Conservation (phyloP, 768 basidiomycete genomes). For the Tephrocybe sp. region DNA sequence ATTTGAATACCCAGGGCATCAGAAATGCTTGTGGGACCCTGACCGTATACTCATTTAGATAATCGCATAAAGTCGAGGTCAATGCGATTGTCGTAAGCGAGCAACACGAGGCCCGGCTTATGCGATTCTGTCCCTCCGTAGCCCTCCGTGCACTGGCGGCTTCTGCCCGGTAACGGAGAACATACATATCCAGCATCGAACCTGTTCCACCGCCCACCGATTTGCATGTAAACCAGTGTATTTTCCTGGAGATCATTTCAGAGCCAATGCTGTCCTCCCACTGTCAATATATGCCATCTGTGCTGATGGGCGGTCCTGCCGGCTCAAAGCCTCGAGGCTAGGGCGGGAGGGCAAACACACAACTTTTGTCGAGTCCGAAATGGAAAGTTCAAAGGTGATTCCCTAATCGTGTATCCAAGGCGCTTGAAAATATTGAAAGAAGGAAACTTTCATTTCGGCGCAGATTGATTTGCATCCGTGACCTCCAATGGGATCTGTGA, state of each 20-base stretch:
- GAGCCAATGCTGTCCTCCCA: background rate
- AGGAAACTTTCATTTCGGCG: slow-evolving; percentile 5
- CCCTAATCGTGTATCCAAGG: background rate
- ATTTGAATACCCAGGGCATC: slow-evolving; percentile 16
- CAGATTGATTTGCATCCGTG: slow-evolving; percentile 8
- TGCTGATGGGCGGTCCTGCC: slow-evolving; percentile 9
- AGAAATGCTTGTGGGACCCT: slow-evolving; percentile 22
- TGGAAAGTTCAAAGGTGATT: slow-evolving; percentile 17
- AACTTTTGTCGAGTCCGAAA: too few relatives aligned
- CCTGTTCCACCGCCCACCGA: background rate
- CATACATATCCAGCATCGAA: background rate
- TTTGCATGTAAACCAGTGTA: background rate
- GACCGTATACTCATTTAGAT: slow-evolving; percentile 19
- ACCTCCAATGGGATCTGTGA: too few relatives aligned
- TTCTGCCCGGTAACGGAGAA: background rate
- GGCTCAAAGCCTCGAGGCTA: slow-evolving; percentile 13
- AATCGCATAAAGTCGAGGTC: slow-evolving; percentile 18
- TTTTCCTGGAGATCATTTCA: background rate
- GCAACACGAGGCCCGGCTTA: slow-evolving; percentile 12
- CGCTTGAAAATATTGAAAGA: background rate
- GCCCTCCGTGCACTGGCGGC: background rate
- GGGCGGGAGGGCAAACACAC: background rate
- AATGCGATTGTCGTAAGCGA: slow-evolving; percentile 23
- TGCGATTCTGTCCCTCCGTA: slow-evolving; percentile 7
- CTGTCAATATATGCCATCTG: slow-evolving; percentile 1